Evolutionary conservation across 2,329 filamentous ascomycete species (phyloP).

Genomic region (Fusarium sp.): DNA sequence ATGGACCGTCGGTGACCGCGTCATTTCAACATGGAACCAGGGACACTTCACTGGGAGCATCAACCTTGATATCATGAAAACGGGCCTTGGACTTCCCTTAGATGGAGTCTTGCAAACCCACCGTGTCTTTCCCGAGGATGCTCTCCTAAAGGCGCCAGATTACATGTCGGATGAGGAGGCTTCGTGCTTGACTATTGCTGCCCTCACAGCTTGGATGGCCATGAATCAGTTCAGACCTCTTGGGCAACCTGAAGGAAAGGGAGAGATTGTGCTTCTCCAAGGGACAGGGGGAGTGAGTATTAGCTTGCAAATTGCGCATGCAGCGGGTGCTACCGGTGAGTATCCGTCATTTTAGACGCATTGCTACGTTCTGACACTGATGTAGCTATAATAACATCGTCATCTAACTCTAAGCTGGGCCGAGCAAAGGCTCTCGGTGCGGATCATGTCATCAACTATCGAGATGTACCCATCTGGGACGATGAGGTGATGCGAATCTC

Average conservation of each 20-base stretch:
- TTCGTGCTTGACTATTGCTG: background rate
- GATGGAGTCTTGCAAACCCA: background rate
- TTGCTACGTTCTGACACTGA: background rate
- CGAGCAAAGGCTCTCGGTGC: background rate
- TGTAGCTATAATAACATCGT: background rate
- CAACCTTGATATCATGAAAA: background rate
- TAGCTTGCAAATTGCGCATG: background rate
- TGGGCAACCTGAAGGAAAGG: background rate
- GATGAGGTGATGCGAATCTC: background rate
- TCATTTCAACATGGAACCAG: background rate
- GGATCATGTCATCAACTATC: background rate
- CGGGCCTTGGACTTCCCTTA: background rate
- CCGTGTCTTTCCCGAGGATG: background rate
- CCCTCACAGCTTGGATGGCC: constrained; percentile 6
- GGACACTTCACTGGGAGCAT: background rate
- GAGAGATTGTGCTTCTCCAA: background rate
- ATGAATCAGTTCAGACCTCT: background rate
- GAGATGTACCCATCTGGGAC: background rate
- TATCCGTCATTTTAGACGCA: accelerated
- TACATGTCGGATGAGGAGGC: constrained; percentile 1
- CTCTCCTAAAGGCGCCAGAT: background rate
- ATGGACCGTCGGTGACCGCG: background rate
- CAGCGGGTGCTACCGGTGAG: background rate
- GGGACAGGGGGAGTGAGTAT: background rate
- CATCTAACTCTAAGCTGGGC: background rate